A percentile compares a stretch with the other conserved stretches of the same genome.
phyloP scores from a whole-genome alignment of 2,329 filamentous ascomycete species.

The Ceratocystis colombiana region DNA sequence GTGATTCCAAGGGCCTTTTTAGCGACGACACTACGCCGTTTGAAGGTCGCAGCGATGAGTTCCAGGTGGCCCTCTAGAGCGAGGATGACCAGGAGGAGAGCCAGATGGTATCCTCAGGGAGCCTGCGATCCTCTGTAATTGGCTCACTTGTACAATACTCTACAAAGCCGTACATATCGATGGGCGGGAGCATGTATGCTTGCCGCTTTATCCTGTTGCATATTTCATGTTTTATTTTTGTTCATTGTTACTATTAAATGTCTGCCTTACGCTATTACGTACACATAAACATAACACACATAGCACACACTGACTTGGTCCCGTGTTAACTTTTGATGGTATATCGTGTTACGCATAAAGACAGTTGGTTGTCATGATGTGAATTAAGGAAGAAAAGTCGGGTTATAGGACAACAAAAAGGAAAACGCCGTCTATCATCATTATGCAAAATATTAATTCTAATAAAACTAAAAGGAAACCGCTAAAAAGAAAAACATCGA shows the following conservation, averaged over 20 bases:
- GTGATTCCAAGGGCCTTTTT: constrained; percentile 59
- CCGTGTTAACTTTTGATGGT: neutral
- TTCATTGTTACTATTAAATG: constrained; percentile 1
- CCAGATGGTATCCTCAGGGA: neutral
- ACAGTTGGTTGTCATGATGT: neutral
- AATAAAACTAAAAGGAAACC: too few species aligned
- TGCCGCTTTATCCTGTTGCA: neutral
- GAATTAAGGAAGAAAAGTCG: neutral
- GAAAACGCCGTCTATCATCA: neutral
- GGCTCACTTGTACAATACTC: neutral
- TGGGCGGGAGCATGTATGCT: neutral
- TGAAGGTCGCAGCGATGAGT: constrained; percentile 54
- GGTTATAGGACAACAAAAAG: neutral
- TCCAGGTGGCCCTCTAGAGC: constrained; percentile 32
- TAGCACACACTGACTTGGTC: neutral
- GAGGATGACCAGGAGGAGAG: neutral
- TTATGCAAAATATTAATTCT: constrained; percentile 22
- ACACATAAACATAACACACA: neutral
- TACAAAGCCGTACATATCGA: neutral
- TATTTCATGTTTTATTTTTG: neutral
- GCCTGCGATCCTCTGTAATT: neutral
- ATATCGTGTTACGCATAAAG: neutral
- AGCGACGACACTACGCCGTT: constrained; percentile 55
- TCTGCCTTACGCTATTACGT: too few species aligned
- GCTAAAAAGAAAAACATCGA: too few species aligned